Percentiles rank a stretch among this genome's conserved stretches.
Conservation (phyloP, 2,329 filamentous ascomycete species). For the Colletotrichum sp. region DNA sequence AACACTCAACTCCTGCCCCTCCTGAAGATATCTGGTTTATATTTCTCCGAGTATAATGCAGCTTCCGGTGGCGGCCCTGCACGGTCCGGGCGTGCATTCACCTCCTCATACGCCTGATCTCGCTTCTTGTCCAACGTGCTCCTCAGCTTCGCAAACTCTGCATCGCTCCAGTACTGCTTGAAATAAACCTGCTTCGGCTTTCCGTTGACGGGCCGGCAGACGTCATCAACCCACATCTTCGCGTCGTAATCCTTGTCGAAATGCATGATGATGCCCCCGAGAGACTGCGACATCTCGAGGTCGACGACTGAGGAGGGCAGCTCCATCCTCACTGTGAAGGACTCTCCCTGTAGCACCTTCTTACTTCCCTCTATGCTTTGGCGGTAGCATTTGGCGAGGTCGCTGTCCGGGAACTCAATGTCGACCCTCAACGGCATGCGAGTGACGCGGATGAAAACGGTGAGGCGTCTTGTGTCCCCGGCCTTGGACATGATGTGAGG, state of each 20-base stretch:
- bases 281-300: not conserved
- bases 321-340: not conserved
- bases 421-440: not conserved
- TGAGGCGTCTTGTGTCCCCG: not conserved
- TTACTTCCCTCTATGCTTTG: not conserved
- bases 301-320: not conserved
- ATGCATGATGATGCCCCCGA: not conserved
- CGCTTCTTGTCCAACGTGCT: too few species aligned
- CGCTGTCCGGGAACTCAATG: not conserved
- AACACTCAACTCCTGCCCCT: too few species aligned
- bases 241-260: not conserved
- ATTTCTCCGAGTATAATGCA: too few species aligned
- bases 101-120: too few species aligned
- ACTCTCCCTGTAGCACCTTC: too few species aligned
- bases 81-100: too few species aligned
- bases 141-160: not conserved
- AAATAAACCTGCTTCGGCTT: not conserved
- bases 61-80: too few species aligned
- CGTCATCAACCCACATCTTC: not conserved
- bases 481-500: too few species aligned
- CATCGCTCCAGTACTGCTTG: not conserved
- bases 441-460: not conserved
- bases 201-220: not conserved
- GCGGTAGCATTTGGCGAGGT: not conserved
- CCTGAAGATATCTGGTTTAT: too few species aligned